phyloP scores from a whole-genome alignment of 805 yeast species.

The Ogataea pini region DNA sequence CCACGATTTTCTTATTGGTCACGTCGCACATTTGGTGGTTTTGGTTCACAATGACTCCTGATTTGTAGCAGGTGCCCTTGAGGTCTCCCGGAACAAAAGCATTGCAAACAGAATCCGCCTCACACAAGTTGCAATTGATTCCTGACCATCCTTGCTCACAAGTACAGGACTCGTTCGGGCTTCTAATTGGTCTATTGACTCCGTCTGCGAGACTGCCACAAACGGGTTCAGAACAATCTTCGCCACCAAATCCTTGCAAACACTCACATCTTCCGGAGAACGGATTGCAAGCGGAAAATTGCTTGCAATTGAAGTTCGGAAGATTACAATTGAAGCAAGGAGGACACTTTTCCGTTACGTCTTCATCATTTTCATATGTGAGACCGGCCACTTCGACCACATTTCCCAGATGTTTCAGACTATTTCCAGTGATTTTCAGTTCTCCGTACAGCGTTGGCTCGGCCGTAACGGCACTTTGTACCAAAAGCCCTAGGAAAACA shows the following conservation, averaged over 20 bases:
- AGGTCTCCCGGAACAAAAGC: constrained; percentile 81
- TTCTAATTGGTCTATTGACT: constrained; percentile 61
- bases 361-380: not conserved
- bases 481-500: not conserved
- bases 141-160: constrained; percentile 93
- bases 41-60: constrained; percentile 78
- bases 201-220: constrained; percentile 83
- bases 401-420: constrained; percentile 5
- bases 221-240: constrained; percentile 82
- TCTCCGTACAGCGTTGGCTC: not conserved
- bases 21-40: constrained; percentile 94
- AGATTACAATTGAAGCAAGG: constrained; percentile 95
- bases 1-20: constrained; percentile 81
- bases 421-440: constrained; percentile 2
- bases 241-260: constrained; percentile 89
- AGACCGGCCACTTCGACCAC: constrained; percentile 4
- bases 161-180: constrained; percentile 54
- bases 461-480: not conserved
- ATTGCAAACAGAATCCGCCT: constrained; percentile 72
- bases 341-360: constrained; percentile 56
- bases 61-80: constrained; percentile 84
- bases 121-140: constrained; percentile 89
- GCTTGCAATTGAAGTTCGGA: constrained; percentile 87
- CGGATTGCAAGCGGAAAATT: constrained; percentile 84
- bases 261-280: constrained; percentile 92